Evolutionary conservation across 1,139 yeast genomes (phyloP).

Genomic region (Scheffersomyces quercinus): DNA sequence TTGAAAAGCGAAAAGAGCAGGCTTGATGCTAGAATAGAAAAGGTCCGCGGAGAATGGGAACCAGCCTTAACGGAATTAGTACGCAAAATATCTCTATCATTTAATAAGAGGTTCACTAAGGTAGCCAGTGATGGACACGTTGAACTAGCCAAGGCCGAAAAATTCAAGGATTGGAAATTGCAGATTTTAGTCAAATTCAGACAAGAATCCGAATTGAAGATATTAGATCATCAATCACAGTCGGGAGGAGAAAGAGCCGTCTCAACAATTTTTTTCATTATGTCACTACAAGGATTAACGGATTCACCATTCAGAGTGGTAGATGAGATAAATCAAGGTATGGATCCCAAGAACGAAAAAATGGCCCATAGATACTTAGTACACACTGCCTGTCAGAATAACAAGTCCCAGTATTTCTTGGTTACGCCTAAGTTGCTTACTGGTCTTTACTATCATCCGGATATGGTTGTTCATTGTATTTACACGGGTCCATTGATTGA

Average conservation of each 20-base stretch:
- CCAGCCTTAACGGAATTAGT: slow-evolving; percentile 55
- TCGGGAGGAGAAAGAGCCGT: slow-evolving; percentile 99
- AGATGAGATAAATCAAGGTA: slow-evolving; percentile 98
- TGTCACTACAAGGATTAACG: slow-evolving; percentile 89
- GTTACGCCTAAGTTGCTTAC: slow-evolving; percentile 91
- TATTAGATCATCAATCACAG: slow-evolving; percentile 81
- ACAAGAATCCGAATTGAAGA: slow-evolving; percentile 66
- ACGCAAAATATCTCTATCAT: slow-evolving; percentile 56
- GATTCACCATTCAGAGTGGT: slow-evolving; percentile 92
- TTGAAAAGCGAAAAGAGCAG: slow-evolving; percentile 24
- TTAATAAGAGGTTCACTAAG: slow-evolving; percentile 62
- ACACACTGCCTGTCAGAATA: slow-evolving; percentile 70
- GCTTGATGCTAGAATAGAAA: slow-evolving; percentile 37
- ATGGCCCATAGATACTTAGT: slow-evolving; percentile 87
- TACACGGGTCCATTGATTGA: slow-evolving; percentile 60
- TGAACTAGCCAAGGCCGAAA: slow-evolving; percentile 51
- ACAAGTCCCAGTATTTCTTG: slow-evolving; percentile 76
- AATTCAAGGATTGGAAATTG: slow-evolving; percentile 77
- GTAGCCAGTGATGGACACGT: slow-evolving; percentile 90
- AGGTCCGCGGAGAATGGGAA: slow-evolving; percentile 54
- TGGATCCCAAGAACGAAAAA: slow-evolving; percentile 94
- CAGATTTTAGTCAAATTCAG: slow-evolving; percentile 86
- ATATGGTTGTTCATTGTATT: slow-evolving; percentile 87
- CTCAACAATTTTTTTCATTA: slow-evolving; percentile 84
- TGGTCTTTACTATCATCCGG: slow-evolving; percentile 72